A percentile compares a stretch with the other conserved stretches of the same genome.
Evolutionary conservation across 2,329 filamentous ascomycete species (phyloP).

Genomic region (Calonectria pauciramosa): DNA sequence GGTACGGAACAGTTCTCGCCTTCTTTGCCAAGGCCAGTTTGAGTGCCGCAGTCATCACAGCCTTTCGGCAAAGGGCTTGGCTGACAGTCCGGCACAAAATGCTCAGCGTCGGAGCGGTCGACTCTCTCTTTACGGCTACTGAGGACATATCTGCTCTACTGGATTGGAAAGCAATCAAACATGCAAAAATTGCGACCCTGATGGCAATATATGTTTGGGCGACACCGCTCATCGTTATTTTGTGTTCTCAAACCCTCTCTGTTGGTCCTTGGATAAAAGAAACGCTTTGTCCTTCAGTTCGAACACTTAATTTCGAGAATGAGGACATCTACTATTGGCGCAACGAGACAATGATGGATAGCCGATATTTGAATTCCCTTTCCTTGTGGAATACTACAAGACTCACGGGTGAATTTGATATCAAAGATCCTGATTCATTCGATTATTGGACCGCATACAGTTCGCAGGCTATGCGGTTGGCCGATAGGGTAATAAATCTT

Average conservation of each 20-base stretch:
- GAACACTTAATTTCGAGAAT: background rate
- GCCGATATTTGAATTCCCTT: background rate
- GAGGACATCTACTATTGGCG: background rate
- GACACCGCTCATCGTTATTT: background rate
- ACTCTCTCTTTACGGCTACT: conserved; percentile 24
- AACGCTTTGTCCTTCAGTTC: background rate
- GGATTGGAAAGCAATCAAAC: background rate
- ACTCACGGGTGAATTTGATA: no score
- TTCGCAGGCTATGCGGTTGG: no score
- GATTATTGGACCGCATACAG: no score
- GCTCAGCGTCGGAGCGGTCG: conserved; percentile 25
- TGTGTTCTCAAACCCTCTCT: conserved; percentile 4
- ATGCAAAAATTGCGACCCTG: background rate
- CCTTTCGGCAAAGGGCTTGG: conserved; percentile 40
- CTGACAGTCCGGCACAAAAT: conserved; percentile 42
- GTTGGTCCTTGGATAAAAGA: background rate
- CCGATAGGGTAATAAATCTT: background rate
- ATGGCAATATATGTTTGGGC: conserved; percentile 25
- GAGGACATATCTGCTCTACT: background rate
- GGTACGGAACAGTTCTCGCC: conserved; percentile 31
- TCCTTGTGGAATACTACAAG: background rate
- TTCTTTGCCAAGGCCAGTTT: conserved; percentile 43
- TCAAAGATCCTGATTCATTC: background rate
- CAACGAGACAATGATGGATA: background rate
- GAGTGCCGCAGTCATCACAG: conserved; percentile 36